These are phyloP conservation scores for Mycocentrospora acerina DNA, from an alignment of 2,329 filamentous ascomycete genomes.

Conservation along the genomic window DNA sequence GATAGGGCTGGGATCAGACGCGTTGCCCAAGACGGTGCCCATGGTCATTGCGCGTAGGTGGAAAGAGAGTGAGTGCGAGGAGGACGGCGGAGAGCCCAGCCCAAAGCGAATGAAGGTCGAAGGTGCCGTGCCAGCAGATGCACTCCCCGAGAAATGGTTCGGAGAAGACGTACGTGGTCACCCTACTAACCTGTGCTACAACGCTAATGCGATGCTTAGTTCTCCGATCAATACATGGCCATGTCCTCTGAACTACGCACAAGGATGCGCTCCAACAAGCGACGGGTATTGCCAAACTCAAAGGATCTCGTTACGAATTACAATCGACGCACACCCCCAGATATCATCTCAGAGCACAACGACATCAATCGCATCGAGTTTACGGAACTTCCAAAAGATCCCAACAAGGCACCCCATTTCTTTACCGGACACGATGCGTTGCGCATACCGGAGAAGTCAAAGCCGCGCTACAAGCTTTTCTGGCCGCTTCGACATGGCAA, in stretches of 20 bases:
- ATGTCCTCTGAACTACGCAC: constrained; percentile 85
- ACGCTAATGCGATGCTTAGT: constrained; percentile 34
- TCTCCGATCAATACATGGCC: constrained; percentile 67
- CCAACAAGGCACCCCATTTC: constrained; percentile 66
- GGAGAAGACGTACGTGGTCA: constrained; percentile 68
- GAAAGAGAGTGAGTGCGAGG: constrained; percentile 77
- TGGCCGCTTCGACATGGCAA: constrained; percentile 88
- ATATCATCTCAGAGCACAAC: constrained; percentile 90
- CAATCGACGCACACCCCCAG: constrained; percentile 80
- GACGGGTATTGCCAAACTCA: constrained; percentile 93
- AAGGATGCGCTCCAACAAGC: constrained; percentile 90
- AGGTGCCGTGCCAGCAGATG: constrained; percentile 61
- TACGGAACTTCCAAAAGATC: constrained; percentile 73
- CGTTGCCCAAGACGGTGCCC: constrained; percentile 87
- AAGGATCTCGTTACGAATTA: constrained; percentile 95
- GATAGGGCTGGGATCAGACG: constrained; percentile 94
- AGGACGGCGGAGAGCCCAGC: constrained; percentile 75
- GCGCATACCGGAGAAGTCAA: constrained; percentile 84
- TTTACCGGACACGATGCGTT: constrained; percentile 81
- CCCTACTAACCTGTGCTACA: background rate
- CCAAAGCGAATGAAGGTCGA: constrained; percentile 66
- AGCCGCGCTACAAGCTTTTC: constrained; percentile 85
- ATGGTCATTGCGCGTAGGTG: constrained; percentile 87
- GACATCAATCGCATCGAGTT: constrained; percentile 92
- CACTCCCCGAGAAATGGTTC: constrained; percentile 75